Base-by-base conservation (phyloP, 202 grass and related monocot species). In the Panicum hallii region DNA sequence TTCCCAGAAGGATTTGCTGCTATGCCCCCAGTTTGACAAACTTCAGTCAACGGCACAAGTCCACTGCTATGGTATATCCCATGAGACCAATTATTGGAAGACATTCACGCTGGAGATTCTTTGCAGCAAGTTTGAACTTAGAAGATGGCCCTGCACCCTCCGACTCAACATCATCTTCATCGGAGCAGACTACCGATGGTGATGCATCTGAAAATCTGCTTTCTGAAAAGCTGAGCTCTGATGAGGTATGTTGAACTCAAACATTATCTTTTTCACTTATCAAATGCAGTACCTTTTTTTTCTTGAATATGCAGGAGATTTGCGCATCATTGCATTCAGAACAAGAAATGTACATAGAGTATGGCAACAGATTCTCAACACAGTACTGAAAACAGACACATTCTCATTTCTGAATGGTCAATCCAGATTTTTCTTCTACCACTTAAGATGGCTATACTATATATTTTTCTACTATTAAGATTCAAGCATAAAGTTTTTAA, bases 61-160 rank as follows among this genome's bases (percentile, higher is more conserved):
- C 81, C 4, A 60, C 69, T 66, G 72, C 26, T 45, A 63, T 52
- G 17, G 72, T 43, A 49, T 67, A 72, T 68, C 85, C 87, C 5
- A 5, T 76, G 53, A 65, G 81, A 17, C 85, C 85, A 54, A 36
- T 70, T 34, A 63, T 60, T 74, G 64, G 58, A 49, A 91, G 68
- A 50, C 81, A 23, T 74, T 84, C 83, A 71, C 19, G 38, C 65
- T 86, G 89, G 87, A 95, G 77, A 67, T 82, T 30, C 45, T 89
- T 83, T 61, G 69, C 88, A 46, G 77, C 84, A 70, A 91, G 87
- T 81, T 56, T 98, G 60, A 87, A 87, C 75, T 87, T 93, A 78
- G 89, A 91, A 43, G 85, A 91, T 47, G 90, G 70, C 36, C 63
- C 62, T 55, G 80, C 88, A 68, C 23, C 86, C 22, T 79, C 67